A percentile compares a stretch with the other conserved stretches of the same genome.
These are phyloP conservation scores for Populus nigra DNA, from an alignment of 345 rosid species.

Conservation along the genomic window DNA sequence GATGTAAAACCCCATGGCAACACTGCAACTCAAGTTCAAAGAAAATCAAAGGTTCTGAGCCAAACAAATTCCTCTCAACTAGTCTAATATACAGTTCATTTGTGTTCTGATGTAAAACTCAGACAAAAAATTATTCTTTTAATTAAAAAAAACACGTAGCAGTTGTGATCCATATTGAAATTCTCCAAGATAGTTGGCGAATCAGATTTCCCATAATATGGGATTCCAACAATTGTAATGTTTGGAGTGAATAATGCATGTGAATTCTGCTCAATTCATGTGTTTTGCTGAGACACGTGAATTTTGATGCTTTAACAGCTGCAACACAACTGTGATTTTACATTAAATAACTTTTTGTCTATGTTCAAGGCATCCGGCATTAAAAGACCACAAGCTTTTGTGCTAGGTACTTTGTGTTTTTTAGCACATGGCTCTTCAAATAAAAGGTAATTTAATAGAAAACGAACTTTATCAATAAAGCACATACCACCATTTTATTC, in stretches of 20 bases:
- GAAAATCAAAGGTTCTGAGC: not conserved
- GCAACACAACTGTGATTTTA: too few relatives aligned
- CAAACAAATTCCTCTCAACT: constrained; percentile 3
- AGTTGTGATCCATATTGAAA: not conserved
- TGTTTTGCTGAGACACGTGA: not conserved
- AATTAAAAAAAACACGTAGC: not conserved
- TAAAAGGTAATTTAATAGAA: too few relatives aligned
- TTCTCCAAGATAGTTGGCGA: not conserved
- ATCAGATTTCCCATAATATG: not conserved
- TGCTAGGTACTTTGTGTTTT: too few relatives aligned
- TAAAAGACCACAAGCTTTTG: too few relatives aligned
- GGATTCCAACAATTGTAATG: not conserved
- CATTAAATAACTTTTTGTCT: too few relatives aligned
- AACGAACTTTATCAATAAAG: too few relatives aligned
- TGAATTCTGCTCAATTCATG: not conserved
- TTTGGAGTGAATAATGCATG: not conserved
- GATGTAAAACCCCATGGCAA: constrained; percentile 75
- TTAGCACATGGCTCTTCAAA: too few relatives aligned
- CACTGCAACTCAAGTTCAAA: constrained; percentile 39
- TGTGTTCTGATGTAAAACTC: not conserved
- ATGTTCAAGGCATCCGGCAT: too few relatives aligned
- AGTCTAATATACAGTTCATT: not conserved
- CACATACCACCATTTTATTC: too few relatives aligned
- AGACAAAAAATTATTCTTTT: not conserved
- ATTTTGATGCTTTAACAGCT: not conserved